Percentiles rank a stretch among this genome's conserved stretches.
Evolutionary conservation across 192 early-diverging fungal species (phyloP).

Genomic region (Backusella australiensis): DNA sequence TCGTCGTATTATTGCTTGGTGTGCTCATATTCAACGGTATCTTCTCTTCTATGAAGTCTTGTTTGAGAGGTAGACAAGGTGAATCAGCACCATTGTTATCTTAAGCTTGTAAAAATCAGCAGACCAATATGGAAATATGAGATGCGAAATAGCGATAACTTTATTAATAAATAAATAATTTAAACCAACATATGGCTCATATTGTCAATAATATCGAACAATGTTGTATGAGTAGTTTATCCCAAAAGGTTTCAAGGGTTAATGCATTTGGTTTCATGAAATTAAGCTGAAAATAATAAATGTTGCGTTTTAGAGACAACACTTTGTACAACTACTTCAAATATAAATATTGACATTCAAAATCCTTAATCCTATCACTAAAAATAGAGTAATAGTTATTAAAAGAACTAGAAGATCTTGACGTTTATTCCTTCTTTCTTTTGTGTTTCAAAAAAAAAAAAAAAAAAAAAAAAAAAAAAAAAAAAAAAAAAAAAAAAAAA

Average conservation of each 20-base stretch:
- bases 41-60: constrained; percentile 8
- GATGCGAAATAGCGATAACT: neutral
- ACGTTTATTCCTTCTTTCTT: neutral
- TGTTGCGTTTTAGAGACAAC: neutral
- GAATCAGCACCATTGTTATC: constrained; percentile 12
- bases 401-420: neutral
- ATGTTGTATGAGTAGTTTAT: neutral
- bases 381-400: neutral
- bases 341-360: neutral
- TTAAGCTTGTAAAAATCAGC: neutral
- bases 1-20: constrained; percentile 20
- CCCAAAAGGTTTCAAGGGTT: neutral
- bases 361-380: neutral
- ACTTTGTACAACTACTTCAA: neutral
- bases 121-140: neutral
- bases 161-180: constrained; percentile 6
- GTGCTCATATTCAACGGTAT: constrained; percentile 31
- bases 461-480: too few relatives aligned
- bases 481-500: too few relatives aligned
- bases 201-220: neutral
- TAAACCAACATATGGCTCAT: neutral
- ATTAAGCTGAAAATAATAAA: neutral
- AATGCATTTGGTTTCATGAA: neutral
- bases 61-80: neutral
- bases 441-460: neutral